Percentiles rank a stretch among this genome's conserved stretches.
These are phyloP conservation scores for Kwoniella shivajii DNA, from an alignment of 1,284 basidiomycete species.

Conservation along the genomic window DNA sequence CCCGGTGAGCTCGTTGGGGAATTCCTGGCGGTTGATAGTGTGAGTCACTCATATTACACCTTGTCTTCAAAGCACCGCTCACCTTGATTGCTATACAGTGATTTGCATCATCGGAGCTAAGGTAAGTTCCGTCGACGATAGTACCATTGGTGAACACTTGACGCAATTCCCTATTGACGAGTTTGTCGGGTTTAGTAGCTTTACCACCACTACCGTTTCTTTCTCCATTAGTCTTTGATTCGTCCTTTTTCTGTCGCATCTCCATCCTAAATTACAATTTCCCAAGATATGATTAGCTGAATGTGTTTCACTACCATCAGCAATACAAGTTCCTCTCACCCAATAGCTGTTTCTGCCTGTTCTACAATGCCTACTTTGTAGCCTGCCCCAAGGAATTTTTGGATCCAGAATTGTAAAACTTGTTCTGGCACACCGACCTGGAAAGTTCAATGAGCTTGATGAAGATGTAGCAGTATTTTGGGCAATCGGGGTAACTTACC, in stretches of 20 bases:
- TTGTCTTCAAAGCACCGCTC: slow-evolving; percentile 2
- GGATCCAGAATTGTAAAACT: slow-evolving; percentile 70
- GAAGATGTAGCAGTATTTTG: no score
- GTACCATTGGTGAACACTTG: slow-evolving; percentile 98
- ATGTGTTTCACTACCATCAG: no score
- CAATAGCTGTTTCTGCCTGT: slow-evolving; percentile 88
- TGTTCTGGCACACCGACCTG: slow-evolving; percentile 95
- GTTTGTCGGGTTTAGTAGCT: slow-evolving; percentile 55
- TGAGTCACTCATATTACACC: background rate
- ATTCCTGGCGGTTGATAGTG: slow-evolving; percentile 34
- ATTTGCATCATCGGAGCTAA: slow-evolving; percentile 90
- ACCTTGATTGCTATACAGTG: slow-evolving; percentile 91
- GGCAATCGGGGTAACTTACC: no score
- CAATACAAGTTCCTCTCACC: slow-evolving; percentile 35
- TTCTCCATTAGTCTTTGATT: slow-evolving; percentile 17
- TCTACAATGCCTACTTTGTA: slow-evolving; percentile 98
- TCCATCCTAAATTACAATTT: slow-evolving; percentile 54
- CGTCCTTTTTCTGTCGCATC: slow-evolving; percentile 59
- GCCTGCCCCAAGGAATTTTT: slow-evolving; percentile 62
- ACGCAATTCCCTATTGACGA: slow-evolving; percentile 85
- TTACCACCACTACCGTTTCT: slow-evolving; percentile 29
- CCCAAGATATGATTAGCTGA: slow-evolving; percentile 5
- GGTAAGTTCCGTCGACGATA: slow-evolving; percentile 84
- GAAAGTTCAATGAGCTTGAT: no score
- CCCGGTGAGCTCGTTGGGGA: slow-evolving; percentile 26